These are phyloP conservation scores for Manihot esculenta DNA, from an alignment of 441 rosid genomes.

Conservation along the genomic window DNA sequence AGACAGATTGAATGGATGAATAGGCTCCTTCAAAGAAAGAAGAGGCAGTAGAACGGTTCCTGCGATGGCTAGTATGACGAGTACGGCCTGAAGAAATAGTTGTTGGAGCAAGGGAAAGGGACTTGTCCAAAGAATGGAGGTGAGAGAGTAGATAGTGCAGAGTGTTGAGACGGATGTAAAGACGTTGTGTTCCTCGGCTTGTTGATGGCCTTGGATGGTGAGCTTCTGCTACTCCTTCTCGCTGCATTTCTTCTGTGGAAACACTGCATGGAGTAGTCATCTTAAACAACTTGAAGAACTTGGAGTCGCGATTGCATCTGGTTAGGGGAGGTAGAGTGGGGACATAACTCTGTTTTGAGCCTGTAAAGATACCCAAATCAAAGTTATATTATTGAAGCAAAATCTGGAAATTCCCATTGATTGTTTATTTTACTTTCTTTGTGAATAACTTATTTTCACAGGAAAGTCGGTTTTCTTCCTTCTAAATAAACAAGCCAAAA, in stretches of 20 bases:
- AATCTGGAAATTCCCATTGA: no score
- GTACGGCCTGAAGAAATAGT: constrained; percentile 42
- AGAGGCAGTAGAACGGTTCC: constrained; percentile 38
- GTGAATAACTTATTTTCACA: no score
- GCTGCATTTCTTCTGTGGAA: constrained; percentile 31
- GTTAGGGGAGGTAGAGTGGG: constrained; percentile 81
- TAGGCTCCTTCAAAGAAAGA: constrained; percentile 61
- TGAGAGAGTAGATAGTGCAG: constrained; percentile 68
- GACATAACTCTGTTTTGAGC: constrained; percentile 74
- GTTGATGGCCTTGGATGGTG: constrained; percentile 79
- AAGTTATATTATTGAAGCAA: neutral
- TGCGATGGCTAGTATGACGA: constrained; percentile 32
- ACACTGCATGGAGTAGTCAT: constrained; percentile 62
- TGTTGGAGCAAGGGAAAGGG: constrained; percentile 58
- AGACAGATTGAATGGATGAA: constrained; percentile 61
- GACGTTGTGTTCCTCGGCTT: constrained; percentile 84
- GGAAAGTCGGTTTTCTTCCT: no score
- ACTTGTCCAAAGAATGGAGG: constrained; percentile 69
- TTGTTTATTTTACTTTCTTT: no score
- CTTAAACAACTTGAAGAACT: constrained; percentile 67
- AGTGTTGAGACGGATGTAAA: constrained; percentile 83
- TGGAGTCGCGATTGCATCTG: constrained; percentile 73
- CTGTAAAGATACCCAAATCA: constrained; percentile 28
- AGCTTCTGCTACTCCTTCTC: constrained; percentile 30
- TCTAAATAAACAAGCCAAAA: no score